Evolutionary conservation across 129 eudicot species (phyloP).

Genomic region (Flaveria trinervia): DNA sequence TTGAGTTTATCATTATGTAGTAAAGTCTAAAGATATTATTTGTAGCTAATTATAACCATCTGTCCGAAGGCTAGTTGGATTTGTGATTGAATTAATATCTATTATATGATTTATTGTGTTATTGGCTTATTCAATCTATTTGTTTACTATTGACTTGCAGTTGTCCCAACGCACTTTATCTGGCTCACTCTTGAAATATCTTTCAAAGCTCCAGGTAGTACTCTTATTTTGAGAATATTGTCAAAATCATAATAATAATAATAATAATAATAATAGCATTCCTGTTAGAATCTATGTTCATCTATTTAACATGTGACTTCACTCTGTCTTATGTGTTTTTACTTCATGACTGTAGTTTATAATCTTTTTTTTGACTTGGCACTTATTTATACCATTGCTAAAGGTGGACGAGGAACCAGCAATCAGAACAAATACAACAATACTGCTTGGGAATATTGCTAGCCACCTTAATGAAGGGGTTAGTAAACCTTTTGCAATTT

Average conservation of each 20-base stretch:
- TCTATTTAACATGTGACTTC: constrained; percentile 4
- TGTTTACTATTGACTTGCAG: constrained; percentile 50
- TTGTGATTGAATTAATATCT: neutral
- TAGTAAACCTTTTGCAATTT: constrained; percentile 33
- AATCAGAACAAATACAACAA: constrained; percentile 95
- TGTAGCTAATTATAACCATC: neutral
- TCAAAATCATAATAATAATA: neutral
- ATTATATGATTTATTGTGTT: neutral
- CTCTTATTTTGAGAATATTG: constrained; percentile 10
- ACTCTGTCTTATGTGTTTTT: neutral
- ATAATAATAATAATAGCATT: constrained; percentile 10
- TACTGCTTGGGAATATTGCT: constrained; percentile 93
- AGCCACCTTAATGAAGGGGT: constrained; percentile 97
- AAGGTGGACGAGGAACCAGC: constrained; percentile 99
- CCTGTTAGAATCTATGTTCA: constrained; percentile 17
- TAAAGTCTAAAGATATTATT: constrained; percentile 6
- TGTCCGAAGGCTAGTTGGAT: neutral
- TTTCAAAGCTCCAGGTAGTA: constrained; percentile 92
- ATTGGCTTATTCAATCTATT: constrained; percentile 1
- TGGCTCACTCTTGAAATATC: constrained; percentile 87
- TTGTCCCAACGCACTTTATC: constrained; percentile 92
- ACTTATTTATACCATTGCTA: constrained; percentile 10
- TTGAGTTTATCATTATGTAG: neutral
- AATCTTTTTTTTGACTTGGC: neutral
- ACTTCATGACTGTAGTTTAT: constrained; percentile 3